A percentile compares a stretch with the other conserved stretches of the same genome.
Conservation (phyloP, 2,329 filamentous ascomycete species). For the Lomentospora prolificans region DNA sequence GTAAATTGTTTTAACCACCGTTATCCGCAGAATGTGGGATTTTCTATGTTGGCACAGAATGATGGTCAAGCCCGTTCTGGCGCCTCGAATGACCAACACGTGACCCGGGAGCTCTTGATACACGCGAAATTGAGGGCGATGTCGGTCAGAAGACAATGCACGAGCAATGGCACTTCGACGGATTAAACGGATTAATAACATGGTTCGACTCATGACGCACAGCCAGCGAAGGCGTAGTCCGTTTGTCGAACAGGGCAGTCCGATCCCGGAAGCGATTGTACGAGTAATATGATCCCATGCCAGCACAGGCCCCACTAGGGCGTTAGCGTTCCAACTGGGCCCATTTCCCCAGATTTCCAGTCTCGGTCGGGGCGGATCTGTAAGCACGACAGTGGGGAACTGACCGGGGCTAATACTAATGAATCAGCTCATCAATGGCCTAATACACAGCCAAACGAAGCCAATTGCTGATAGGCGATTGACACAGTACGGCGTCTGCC, state of each 20-base stretch:
- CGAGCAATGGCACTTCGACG: not conserved
- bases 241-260: constrained; percentile 7
- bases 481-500: not conserved
- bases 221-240: not conserved
- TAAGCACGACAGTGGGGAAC: constrained; percentile 3
- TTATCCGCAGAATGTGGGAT: too few species aligned
- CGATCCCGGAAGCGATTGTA: constrained; percentile 14
- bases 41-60: too few species aligned
- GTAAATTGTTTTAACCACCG: too few species aligned
- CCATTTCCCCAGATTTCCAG: constrained; percentile 6
- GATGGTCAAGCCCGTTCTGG: too few species aligned
- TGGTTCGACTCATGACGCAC: not conserved
- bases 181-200: not conserved
- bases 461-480: not conserved
- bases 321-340: not conserved
- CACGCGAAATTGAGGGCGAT: not conserved
- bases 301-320: constrained; percentile 13
- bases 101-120: too few species aligned
- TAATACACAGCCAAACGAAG: not conserved
- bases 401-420: not conserved
- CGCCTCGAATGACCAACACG: too few species aligned
- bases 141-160: constrained; percentile 3
- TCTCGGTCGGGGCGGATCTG: not conserved
- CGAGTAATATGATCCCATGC: constrained; percentile 16
- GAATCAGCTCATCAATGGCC: constrained; percentile 1